Conservation (phyloP, 345 rosid species). For the Ricinus communis region DNA sequence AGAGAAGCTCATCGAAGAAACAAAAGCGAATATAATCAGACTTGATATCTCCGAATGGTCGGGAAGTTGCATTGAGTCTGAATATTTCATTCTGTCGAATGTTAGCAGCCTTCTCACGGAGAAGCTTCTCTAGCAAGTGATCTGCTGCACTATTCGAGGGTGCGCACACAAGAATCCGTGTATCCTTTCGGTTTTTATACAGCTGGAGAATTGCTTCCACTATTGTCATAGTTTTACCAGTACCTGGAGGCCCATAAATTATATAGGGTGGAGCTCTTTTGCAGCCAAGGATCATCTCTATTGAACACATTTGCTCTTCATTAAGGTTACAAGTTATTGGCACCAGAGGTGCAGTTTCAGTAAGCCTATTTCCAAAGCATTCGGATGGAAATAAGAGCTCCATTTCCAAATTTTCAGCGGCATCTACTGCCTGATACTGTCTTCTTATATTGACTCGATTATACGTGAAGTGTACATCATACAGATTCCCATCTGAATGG, state of each 20-base stretch:
- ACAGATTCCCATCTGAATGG: slow-evolving; percentile 50
- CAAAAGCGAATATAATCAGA: slow-evolving; percentile 65
- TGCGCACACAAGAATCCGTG: slow-evolving; percentile 79
- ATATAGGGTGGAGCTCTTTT: slow-evolving; percentile 84
- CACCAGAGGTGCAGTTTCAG: slow-evolving; percentile 44
- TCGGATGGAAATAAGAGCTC: slow-evolving; percentile 65
- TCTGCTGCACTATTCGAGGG: slow-evolving; percentile 96
- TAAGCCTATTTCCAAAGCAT: slow-evolving; percentile 41
- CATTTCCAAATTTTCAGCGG: slow-evolving; percentile 45
- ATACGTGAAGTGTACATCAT: slow-evolving; percentile 71
- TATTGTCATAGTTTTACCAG: slow-evolving; percentile 87
- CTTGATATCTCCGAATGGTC: slow-evolving; percentile 63
- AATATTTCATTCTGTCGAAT: slow-evolving; percentile 61
- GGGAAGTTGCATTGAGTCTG: slow-evolving; percentile 81
- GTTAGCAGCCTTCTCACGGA: slow-evolving; percentile 41
- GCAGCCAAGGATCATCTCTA: slow-evolving; percentile 79
- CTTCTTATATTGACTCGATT: slow-evolving; percentile 69
- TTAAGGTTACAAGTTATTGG: slow-evolving; percentile 65
- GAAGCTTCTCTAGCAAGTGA: slow-evolving; percentile 68
- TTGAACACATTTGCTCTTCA: slow-evolving; percentile 70
- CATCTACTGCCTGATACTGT: slow-evolving; percentile 73
- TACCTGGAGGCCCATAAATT: slow-evolving; percentile 95
- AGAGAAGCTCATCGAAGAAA: slow-evolving; percentile 61
- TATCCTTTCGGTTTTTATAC: slow-evolving; percentile 35
- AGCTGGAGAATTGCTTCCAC: slow-evolving; percentile 86